These are phyloP conservation scores for Aspergillus biplanus DNA, from an alignment of 495 filamentous ascomycete species.

Conservation along the genomic window DNA sequence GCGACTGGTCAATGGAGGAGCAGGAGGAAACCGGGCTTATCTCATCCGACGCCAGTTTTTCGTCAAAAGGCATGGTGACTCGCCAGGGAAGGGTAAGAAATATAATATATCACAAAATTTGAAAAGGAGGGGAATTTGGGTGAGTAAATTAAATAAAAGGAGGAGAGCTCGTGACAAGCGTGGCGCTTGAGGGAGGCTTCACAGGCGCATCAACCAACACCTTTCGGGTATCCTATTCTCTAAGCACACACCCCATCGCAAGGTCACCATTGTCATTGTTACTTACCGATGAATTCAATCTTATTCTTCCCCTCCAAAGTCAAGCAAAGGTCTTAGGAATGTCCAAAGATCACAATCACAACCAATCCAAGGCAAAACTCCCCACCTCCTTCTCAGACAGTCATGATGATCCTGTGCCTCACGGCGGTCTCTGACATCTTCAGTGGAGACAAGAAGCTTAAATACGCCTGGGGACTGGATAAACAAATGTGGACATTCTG, in stretches of 20 bases:
- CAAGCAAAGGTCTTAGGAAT: neutral
- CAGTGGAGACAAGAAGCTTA: conserved; percentile 19
- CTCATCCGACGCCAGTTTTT: conserved; percentile 14
- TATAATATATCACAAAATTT: too few relatives aligned
- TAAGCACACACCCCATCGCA: neutral
- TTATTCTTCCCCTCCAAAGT: neutral
- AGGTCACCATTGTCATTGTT: neutral
- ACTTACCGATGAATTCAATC: neutral
- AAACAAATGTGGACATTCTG: neutral
- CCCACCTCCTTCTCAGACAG: conserved; percentile 20
- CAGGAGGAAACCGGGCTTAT: neutral
- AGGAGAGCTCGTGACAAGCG: neutral
- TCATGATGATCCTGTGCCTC: conserved; percentile 7
- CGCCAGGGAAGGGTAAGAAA: too few relatives aligned
- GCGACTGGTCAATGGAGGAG: neutral
- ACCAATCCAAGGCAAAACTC: neutral
- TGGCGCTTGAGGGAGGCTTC: neutral
- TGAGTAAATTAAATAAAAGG: neutral
- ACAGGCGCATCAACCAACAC: neutral
- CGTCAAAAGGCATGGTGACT: conserved; percentile 1
- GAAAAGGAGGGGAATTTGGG: neutral
- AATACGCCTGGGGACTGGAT: conserved; percentile 1
- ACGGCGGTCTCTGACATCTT: neutral
- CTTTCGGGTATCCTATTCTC: neutral
- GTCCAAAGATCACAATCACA: neutral